These are phyloP conservation scores for Filobasidium floriforme DNA, from an alignment of 768 basidiomycete genomes.

Conservation along the genomic window DNA sequence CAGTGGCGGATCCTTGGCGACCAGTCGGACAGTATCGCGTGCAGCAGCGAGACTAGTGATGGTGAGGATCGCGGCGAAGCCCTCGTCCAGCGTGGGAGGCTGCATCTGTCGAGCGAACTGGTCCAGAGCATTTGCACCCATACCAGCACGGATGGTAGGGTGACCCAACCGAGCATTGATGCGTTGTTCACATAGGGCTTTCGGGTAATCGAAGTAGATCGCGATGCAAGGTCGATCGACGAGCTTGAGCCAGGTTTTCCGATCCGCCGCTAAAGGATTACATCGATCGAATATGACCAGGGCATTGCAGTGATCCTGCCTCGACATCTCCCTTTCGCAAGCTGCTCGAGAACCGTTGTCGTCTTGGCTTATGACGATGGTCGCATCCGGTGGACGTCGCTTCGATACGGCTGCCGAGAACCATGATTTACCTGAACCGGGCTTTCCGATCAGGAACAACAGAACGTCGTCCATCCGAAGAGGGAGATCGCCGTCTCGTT, in stretches of 20 bases:
- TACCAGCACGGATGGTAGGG: constrained; percentile 53
- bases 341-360: constrained; percentile 51
- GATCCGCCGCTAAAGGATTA: constrained; percentile 51
- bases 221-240: constrained; percentile 52
- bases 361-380: constrained; percentile 53
- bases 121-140: constrained; percentile 48
- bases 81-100: constrained; percentile 51
- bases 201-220: constrained; percentile 55
- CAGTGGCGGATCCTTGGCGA: constrained; percentile 49
- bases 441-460: constrained; percentile 56
- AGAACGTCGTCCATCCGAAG: constrained; percentile 45
- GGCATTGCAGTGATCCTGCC: constrained; percentile 35
- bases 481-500: constrained; percentile 42
- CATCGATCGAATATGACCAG: constrained; percentile 55
- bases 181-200: constrained; percentile 51
- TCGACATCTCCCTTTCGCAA: constrained; percentile 54
- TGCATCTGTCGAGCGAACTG: constrained; percentile 53
- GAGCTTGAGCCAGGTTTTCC: constrained; percentile 52
- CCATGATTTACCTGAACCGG: constrained; percentile 59
- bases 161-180: constrained; percentile 57
- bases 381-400: constrained; percentile 50
- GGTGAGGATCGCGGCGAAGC: constrained; percentile 52
- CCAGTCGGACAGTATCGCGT: constrained; percentile 48
- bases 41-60: constrained; percentile 54
- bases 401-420: constrained; percentile 51